phyloP scores from a whole-genome alignment of 2,329 filamentous ascomycete genomes.

The Shiraia sp. region DNA sequence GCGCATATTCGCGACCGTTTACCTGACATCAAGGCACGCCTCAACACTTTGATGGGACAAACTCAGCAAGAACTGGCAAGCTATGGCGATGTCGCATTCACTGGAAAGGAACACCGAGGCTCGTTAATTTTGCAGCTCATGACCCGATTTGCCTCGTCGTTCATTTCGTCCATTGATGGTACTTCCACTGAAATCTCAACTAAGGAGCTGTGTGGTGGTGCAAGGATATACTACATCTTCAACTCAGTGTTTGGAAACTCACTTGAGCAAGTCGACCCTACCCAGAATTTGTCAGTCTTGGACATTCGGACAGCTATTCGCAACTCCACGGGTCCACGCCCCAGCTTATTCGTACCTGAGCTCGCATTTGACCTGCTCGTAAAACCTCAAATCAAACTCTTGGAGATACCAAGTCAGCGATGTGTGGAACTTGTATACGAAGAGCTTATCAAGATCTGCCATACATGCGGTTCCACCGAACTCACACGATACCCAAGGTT shows the following conservation, averaged over 20 bases:
- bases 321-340: conserved; percentile 94
- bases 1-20: conserved; percentile 91
- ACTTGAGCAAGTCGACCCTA: conserved; percentile 93
- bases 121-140: conserved; percentile 95
- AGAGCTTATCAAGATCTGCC: conserved; percentile 98
- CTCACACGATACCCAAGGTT: conserved; percentile 88
- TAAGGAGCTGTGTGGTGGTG: conserved; percentile 93
- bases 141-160: conserved; percentile 96
- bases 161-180: conserved; percentile 98
- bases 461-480: conserved; percentile 95
- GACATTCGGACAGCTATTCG: conserved; percentile 97
- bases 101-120: conserved; percentile 92
- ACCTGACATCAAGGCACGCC: conserved; percentile 94
- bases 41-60: conserved; percentile 99
- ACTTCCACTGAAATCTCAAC: conserved; percentile 98
- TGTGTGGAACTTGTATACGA: conserved; percentile 99
- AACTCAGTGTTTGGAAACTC: conserved; percentile 98
- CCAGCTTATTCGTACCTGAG: conserved; percentile 95
- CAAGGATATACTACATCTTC: conserved; percentile 98
- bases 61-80: conserved; percentile 97
- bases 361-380: conserved; percentile 96
- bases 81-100: conserved; percentile 97
- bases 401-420: conserved; percentile 92
- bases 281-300: conserved; percentile 87
- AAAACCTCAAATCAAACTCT: conserved; percentile 96